Percentiles rank a stretch among this genome's conserved stretches.
Evolutionary conservation across 495 filamentous ascomycete species (phyloP).

Genomic region (Tricharina praecox): DNA sequence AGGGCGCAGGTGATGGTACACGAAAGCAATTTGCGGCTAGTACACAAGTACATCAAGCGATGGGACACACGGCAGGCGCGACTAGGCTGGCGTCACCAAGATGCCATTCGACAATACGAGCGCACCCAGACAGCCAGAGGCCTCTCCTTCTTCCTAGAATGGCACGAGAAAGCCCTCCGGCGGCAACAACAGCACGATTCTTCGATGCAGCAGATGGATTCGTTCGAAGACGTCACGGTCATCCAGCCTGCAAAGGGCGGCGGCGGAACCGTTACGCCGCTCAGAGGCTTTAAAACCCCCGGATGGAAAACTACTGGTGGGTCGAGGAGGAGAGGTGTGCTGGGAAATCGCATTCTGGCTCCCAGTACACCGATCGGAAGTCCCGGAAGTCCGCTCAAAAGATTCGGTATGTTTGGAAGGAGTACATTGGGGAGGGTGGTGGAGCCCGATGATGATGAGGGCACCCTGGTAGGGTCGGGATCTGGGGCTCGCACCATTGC

Average conservation of each 20-base stretch:
- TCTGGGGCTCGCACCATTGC: not conserved
- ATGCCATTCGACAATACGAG: slow-evolving; percentile 1
- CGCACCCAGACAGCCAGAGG: slow-evolving; percentile 9
- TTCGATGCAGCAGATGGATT: not conserved
- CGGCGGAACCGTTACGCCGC: not conserved
- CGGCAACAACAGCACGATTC: not conserved
- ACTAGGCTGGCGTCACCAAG: slow-evolving; percentile 11
- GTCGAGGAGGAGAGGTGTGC: slow-evolving; percentile 1
- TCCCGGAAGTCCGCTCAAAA: slow-evolving; percentile 5
- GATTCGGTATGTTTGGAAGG: slow-evolving; percentile 1
- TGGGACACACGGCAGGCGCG: slow-evolving; percentile 16
- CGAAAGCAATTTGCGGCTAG: slow-evolving; percentile 8
- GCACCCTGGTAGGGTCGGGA: slow-evolving; percentile 4
- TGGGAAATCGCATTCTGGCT: not conserved
- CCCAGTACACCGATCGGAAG: slow-evolving; percentile 3
- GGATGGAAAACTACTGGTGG: slow-evolving; percentile 5
- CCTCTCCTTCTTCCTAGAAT: slow-evolving; percentile 13
- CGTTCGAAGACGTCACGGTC: not conserved
- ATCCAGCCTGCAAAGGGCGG: not conserved
- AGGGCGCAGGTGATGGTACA: slow-evolving; percentile 4
- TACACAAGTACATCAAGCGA: slow-evolving; percentile 12
- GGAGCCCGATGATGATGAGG: slow-evolving; percentile 5
- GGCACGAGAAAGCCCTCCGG: slow-evolving; percentile 6
- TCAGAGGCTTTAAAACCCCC: not conserved
- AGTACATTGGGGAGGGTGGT: slow-evolving; percentile 2